Evolutionary conservation across 345 rosid species (phyloP).

Genomic region (Atalantia buxifolia): DNA sequence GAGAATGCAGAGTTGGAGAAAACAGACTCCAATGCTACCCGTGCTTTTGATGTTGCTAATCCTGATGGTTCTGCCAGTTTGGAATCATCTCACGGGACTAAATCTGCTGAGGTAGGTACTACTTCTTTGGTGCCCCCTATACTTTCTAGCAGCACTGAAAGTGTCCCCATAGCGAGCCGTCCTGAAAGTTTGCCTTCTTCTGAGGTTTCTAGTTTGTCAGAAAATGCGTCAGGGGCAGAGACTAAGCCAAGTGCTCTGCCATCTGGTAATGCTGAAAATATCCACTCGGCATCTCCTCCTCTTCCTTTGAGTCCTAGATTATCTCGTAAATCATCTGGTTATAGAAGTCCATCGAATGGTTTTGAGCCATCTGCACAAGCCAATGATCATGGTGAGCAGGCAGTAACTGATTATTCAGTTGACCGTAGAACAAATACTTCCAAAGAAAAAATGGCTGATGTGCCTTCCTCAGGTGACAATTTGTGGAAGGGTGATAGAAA

Average conservation of each 20-base stretch:
- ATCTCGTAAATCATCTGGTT: slow-evolving; percentile 40
- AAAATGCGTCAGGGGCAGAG: slow-evolving; percentile 30
- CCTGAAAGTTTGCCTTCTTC: slow-evolving; percentile 38
- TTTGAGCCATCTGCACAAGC: slow-evolving; percentile 29
- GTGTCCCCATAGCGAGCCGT: slow-evolving; percentile 17
- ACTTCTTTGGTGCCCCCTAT: slow-evolving; percentile 14
- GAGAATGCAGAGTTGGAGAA: slow-evolving; percentile 49
- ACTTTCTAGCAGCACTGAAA: slow-evolving; percentile 27
- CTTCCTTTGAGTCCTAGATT: slow-evolving; percentile 41
- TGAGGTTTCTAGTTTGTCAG: slow-evolving; percentile 30
- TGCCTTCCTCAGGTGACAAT: slow-evolving; percentile 30
- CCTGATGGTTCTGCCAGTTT: slow-evolving; percentile 21
- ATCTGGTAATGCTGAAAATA: slow-evolving; percentile 34
- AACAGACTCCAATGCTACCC: slow-evolving; percentile 38
- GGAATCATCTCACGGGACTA: slow-evolving; percentile 36
- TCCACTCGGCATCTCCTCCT: slow-evolving; percentile 33
- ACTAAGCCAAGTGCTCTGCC: slow-evolving; percentile 28
- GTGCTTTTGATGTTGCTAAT: slow-evolving; percentile 28
- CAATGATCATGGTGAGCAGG: slow-evolving; percentile 38
- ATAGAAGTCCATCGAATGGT: slow-evolving; percentile 32
- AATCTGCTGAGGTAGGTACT: slow-evolving; percentile 27
- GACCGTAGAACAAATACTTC: slow-evolving; percentile 33
- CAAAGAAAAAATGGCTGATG: slow-evolving; percentile 26
- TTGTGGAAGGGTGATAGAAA: slow-evolving; percentile 37
- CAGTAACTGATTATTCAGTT: slow-evolving; percentile 31